These are phyloP conservation scores for Wallemia mellicola DNA, from an alignment of 1,284 basidiomycete genomes.

Conservation along the genomic window DNA sequence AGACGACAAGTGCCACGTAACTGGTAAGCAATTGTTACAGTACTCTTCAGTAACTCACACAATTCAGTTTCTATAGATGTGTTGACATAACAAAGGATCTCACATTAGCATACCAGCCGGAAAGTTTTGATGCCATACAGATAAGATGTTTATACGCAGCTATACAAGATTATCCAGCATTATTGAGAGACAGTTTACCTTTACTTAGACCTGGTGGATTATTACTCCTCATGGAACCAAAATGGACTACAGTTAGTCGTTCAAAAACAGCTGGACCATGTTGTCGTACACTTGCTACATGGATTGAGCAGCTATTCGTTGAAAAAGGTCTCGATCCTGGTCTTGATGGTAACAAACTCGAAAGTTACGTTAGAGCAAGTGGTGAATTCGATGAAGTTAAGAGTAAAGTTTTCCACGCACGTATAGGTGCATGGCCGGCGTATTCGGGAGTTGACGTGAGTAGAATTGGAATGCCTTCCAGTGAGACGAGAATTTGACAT, in stretches of 20 bases:
- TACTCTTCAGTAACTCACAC: too few relatives aligned
- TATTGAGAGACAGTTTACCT: background rate
- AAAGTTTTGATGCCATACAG: background rate
- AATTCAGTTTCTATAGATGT: background rate
- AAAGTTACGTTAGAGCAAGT: background rate
- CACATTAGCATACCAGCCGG: background rate
- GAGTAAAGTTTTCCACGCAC: background rate
- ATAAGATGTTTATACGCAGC: background rate
- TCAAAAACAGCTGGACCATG: background rate
- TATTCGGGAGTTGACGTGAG: background rate
- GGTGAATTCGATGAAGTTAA: background rate
- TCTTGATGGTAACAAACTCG: background rate
- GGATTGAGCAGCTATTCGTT: background rate
- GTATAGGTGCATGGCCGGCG: background rate
- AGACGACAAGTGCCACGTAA: background rate
- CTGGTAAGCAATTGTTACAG: background rate
- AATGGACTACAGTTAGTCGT: background rate
- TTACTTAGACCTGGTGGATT: background rate
- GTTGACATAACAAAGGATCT: background rate
- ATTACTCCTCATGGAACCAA: background rate
- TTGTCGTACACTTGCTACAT: background rate
- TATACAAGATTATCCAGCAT: background rate
- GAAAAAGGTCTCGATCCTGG: background rate
- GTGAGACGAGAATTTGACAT: background rate
- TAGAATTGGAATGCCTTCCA: background rate